Conservation (phyloP, 2,329 filamentous ascomycete species). For the Exophiala lecanii-corni region DNA sequence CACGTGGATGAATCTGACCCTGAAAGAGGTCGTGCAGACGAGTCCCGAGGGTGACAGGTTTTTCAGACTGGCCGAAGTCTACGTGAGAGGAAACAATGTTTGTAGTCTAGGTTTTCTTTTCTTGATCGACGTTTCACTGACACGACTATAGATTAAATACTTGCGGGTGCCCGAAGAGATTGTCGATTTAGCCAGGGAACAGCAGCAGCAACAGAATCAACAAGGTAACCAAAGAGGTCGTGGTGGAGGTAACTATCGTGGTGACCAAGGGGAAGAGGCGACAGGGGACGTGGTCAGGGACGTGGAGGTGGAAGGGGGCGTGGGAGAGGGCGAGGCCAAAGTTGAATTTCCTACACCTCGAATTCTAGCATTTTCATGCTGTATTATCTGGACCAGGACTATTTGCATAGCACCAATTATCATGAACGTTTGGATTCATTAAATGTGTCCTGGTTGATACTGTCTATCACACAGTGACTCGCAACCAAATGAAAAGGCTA, state of each 20-base stretch:
- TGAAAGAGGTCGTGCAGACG: constrained; percentile 96
- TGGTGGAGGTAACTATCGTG: constrained; percentile 34
- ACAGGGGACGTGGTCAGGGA: constrained; percentile 34
- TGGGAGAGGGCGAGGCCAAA: constrained; percentile 37
- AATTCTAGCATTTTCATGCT: too few species aligned
- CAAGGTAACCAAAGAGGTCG: constrained; percentile 35
- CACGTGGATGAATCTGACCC: constrained; percentile 98
- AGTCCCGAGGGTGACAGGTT: constrained; percentile 94
- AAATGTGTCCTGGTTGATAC: too few species aligned
- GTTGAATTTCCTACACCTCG: too few species aligned
- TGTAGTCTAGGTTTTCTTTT: constrained; percentile 29
- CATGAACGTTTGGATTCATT: too few species aligned
- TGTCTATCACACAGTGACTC: too few species aligned
- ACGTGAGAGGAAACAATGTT: constrained; percentile 96
- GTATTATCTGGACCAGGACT: too few species aligned
- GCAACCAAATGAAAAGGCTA: too few species aligned
- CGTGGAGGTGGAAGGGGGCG: constrained; percentile 42
- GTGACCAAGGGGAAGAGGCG: constrained; percentile 35
- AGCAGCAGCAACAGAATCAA: constrained; percentile 57
- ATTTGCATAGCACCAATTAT: too few species aligned
- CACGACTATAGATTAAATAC: constrained; percentile 78
- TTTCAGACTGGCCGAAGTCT: constrained; percentile 84
- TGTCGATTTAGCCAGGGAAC: constrained; percentile 87
- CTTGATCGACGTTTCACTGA: not conserved
- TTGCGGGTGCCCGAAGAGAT: constrained; percentile 94